Evolutionary conservation across 1,139 yeast species (phyloP), one percentile per base, ranked within the genome.

Genomic region (Candida frijolesensis): DNA sequence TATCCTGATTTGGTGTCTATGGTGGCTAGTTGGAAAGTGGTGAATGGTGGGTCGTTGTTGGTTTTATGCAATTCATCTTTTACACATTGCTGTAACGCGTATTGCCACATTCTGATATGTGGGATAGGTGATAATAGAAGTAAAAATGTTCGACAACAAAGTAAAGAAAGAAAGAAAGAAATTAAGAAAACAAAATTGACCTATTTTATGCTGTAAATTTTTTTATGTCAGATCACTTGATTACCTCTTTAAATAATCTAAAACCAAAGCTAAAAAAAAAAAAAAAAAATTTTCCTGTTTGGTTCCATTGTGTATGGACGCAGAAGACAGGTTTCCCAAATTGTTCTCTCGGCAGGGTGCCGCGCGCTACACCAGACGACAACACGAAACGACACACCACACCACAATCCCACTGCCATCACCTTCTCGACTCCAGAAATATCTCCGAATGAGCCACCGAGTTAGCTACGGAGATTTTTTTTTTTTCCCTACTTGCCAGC

Each of bases 11-110:
- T 65, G 9, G 59, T 45, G 56, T 84, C 88, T 40, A 86, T 81
- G 12, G 94, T 87, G 48, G 90, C 83, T 48, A 89, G 79, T 56
- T 87, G 86, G 59, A 88, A 86, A 2, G 86, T 68, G 45, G 78
- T 73, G 57, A 84, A 85, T 8, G 78, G 79, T 66, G 70, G 69
- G 33, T 57, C 50, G 62, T 68, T 38, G 57, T 65, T 62, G 14
- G 54, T 41, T 11, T 51, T 47, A 22, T 48, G 42, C 30, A 57
- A 45, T 44, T 57, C 58, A 22, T 47, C 46, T 4, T 46, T 49
- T 12, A 57, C 35, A 19, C 56, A 49, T 19, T 55, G 43, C 6
- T 40, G 33, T 40, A 40, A 40, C 22, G 43, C 12, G 25, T 27
- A 40, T 11, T 40, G 43, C 43, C 43, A 40, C 43, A 40, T 40